Percentiles rank a stretch among this genome's conserved stretches.
Evolutionary conservation across 345 rosid species (phyloP).

Genomic region (Zanthoxylum bungeanum): DNA sequence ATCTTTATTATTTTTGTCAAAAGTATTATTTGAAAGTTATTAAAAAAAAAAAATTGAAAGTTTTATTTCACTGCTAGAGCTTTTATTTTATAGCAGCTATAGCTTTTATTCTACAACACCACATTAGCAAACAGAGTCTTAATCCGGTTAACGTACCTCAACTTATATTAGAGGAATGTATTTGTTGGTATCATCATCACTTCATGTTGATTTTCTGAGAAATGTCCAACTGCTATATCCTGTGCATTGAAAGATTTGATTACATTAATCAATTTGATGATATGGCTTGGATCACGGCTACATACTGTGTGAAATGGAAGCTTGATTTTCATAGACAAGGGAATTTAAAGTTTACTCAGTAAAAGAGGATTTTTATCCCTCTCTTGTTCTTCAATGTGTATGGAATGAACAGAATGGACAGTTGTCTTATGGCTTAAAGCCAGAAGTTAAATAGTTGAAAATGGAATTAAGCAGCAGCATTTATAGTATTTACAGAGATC

Average conservation of each 20-base stretch:
- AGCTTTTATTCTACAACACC: too few species aligned
- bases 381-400: background rate
- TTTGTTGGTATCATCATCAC: background rate
- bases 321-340: background rate
- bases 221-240: background rate
- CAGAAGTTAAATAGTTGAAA: background rate
- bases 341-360: background rate
- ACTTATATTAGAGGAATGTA: background rate
- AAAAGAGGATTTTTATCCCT: background rate
- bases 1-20: too few species aligned
- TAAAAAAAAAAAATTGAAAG: too few species aligned
- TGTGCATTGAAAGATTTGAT: background rate
- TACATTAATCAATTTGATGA: background rate
- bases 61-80: too few species aligned
- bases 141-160: background rate
- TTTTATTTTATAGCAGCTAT: too few species aligned
- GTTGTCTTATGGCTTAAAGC: background rate
- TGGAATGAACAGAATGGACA: background rate
- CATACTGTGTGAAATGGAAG: background rate
- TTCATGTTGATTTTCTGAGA: background rate
- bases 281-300: background rate
- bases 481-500: background rate
- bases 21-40: too few species aligned
- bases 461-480: background rate
- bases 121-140: too few species aligned